Percentiles rank a stretch among this genome's conserved stretches.
phyloP scores from a whole-genome alignment of 2,329 filamentous ascomycete genomes.

The Sclerotinia sclerotiorum region DNA sequence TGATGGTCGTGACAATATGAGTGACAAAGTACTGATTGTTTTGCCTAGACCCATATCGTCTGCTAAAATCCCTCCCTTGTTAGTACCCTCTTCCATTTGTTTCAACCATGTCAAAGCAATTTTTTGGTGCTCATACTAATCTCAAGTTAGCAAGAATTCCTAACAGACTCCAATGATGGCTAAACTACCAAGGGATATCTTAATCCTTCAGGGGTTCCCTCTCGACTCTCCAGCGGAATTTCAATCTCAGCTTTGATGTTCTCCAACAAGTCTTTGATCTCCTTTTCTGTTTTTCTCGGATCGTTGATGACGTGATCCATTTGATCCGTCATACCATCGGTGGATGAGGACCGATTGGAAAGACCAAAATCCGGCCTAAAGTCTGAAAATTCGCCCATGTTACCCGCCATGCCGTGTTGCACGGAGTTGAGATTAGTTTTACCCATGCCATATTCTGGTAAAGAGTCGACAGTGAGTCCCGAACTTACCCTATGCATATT shows the following conservation, averaged over 20 bases:
- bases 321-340: slow-evolving; percentile 37
- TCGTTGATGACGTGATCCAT: slow-evolving; percentile 42
- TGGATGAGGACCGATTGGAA: slow-evolving; percentile 36
- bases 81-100: slow-evolving; percentile 67
- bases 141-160: slow-evolving; percentile 24
- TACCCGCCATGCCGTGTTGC: neutral
- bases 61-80: slow-evolving; percentile 74
- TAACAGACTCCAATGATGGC: neutral
- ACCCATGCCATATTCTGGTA: neutral
- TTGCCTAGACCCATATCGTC: slow-evolving; percentile 86
- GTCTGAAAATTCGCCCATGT: slow-evolving; percentile 35
- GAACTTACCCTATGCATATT: slow-evolving; percentile 1
- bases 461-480: slow-evolving; percentile 18
- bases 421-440: slow-evolving; percentile 4
- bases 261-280: slow-evolving; percentile 67
- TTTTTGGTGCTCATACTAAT: slow-evolving; percentile 73
- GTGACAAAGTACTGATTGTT: slow-evolving; percentile 76
- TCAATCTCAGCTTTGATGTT: slow-evolving; percentile 74
- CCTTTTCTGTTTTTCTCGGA: slow-evolving; percentile 56
- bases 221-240: slow-evolving; percentile 59
- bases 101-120: slow-evolving; percentile 76
- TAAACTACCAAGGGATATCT: slow-evolving; percentile 54
- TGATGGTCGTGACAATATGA: slow-evolving; percentile 59
- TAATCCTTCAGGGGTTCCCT: slow-evolving; percentile 68
- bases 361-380: slow-evolving; percentile 33